Percentiles rank a stretch among this genome's conserved stretches.
Evolutionary conservation across 2,329 filamentous ascomycete species (phyloP).

Genomic region (Colletotrichum orbiculare): DNA sequence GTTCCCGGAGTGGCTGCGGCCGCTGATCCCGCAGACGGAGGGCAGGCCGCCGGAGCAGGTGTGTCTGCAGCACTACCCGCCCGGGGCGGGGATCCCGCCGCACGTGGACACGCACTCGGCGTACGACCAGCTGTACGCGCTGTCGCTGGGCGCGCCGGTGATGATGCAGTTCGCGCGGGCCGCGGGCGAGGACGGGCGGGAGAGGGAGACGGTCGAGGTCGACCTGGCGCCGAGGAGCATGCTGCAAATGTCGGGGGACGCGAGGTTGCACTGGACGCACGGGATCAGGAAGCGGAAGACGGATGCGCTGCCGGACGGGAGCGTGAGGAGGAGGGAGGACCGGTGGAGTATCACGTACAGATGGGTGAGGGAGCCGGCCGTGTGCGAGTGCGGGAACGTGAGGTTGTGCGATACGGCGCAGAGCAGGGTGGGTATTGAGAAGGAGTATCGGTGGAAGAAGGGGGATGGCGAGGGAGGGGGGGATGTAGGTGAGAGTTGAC

Average conservation of each 20-base stretch:
- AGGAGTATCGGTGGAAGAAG: slow-evolving; percentile 62
- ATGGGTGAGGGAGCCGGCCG: slow-evolving; percentile 58
- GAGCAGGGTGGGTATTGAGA: slow-evolving; percentile 55
- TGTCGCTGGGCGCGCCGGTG: slow-evolving; percentile 55
- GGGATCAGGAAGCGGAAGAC: slow-evolving; percentile 65
- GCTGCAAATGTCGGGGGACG: slow-evolving; percentile 61
- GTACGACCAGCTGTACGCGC: slow-evolving; percentile 57
- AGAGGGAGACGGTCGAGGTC: slow-evolving; percentile 50
- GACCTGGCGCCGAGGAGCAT: slow-evolving; percentile 61
- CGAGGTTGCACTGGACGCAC: slow-evolving; percentile 66
- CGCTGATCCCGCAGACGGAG: slow-evolving; percentile 58
- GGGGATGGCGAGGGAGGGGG: slow-evolving; percentile 26
- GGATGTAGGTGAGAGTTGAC: not conserved
- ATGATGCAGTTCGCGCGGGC: slow-evolving; percentile 56
- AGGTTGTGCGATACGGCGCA: slow-evolving; percentile 64
- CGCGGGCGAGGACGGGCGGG: slow-evolving; percentile 13
- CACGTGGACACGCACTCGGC: slow-evolving; percentile 66
- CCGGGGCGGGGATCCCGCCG: slow-evolving; percentile 69
- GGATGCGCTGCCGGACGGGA: slow-evolving; percentile 58
- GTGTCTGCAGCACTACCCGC: slow-evolving; percentile 70
- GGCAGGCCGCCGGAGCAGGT: slow-evolving; percentile 64
- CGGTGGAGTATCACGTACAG: slow-evolving; percentile 68
- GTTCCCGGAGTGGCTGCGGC: slow-evolving; percentile 62
- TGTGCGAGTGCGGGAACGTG: slow-evolving; percentile 62
- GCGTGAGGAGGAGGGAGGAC: slow-evolving; percentile 53